Percentiles rank a stretch among this genome's conserved stretches.
These are phyloP conservation scores for Periconia sp. DNA, from an alignment of 2,329 filamentous ascomycete species.

Conservation along the genomic window DNA sequence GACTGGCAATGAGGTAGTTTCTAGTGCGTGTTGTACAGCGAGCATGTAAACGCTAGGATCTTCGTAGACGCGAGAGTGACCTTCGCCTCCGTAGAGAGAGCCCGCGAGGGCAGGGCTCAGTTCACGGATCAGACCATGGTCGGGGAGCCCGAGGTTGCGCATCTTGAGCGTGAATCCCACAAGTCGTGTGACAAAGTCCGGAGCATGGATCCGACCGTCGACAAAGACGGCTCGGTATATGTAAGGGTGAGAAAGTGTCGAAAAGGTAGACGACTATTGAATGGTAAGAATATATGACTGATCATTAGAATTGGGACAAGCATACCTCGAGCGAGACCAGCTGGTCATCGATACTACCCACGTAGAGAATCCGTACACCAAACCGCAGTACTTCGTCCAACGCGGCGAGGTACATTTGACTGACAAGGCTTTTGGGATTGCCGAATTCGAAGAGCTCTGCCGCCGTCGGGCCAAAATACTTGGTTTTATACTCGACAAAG, in stretches of 20 bases:
- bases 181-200: constrained; percentile 90
- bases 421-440: constrained; percentile 77
- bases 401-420: constrained; percentile 75
- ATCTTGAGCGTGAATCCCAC: constrained; percentile 92
- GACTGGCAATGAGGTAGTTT: constrained; percentile 45
- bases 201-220: constrained; percentile 86
- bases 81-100: constrained; percentile 87
- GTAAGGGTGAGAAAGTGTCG: constrained; percentile 83
- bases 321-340: constrained; percentile 84
- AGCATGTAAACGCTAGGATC: constrained; percentile 80
- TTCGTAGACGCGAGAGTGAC: constrained; percentile 91
- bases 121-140: constrained; percentile 91
- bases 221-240: constrained; percentile 96
- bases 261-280: constrained; percentile 75
- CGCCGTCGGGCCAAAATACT: constrained; percentile 87
- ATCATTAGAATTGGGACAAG: not conserved
- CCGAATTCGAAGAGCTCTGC: constrained; percentile 94
- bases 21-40: constrained; percentile 51
- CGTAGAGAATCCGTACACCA: constrained; percentile 80
- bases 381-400: constrained; percentile 74
- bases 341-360: constrained; percentile 96
- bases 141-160: constrained; percentile 87
- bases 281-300: constrained; percentile 4
- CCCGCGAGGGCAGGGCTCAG: constrained; percentile 86
- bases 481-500: constrained; percentile 87